These are phyloP conservation scores for Powellomyces hirtus DNA, from an alignment of 192 early-diverging fungal species.

Conservation along the genomic window DNA sequence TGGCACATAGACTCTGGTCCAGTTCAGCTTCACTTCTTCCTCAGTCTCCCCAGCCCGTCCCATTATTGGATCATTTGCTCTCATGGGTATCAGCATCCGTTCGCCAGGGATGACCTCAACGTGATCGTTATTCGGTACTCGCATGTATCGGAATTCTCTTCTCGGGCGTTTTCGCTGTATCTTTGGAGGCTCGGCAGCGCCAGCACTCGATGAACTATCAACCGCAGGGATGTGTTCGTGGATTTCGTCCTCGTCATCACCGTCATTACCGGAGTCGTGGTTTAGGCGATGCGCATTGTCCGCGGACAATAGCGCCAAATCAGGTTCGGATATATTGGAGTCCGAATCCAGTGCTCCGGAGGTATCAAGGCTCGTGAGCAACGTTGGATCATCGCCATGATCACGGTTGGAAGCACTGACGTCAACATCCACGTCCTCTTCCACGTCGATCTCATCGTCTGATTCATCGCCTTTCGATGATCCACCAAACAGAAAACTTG, in stretches of 20 bases:
- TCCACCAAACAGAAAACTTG: slow-evolving; percentile 80
- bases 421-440: slow-evolving; percentile 37
- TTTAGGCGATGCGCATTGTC: not conserved
- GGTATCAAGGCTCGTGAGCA: too few relatives aligned
- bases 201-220: not conserved
- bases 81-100: slow-evolving; percentile 75
- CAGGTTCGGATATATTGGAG: not conserved
- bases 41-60: slow-evolving; percentile 47
- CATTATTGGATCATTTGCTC: slow-evolving; percentile 35
- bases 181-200: not conserved
- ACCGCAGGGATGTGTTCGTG: not conserved
- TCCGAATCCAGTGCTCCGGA: too few relatives aligned
- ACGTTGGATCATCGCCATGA: not conserved
- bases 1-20: slow-evolving; percentile 82
- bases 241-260: not conserved
- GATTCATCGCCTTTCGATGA: slow-evolving; percentile 74
- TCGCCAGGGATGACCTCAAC: slow-evolving; percentile 77
- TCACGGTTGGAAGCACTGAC: not conserved
- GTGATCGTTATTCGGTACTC: slow-evolving; percentile 83
- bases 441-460: slow-evolving; percentile 38
- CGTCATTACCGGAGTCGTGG: not conserved
- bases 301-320: not conserved
- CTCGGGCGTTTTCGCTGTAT: slow-evolving; percentile 39
- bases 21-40: slow-evolving; percentile 55
- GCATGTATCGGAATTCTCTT: slow-evolving; percentile 61